A percentile compares a stretch with the other conserved stretches of the same genome.
phyloP scores from a whole-genome alignment of 768 basidiomycete genomes.

The Kondoa subrosea region DNA sequence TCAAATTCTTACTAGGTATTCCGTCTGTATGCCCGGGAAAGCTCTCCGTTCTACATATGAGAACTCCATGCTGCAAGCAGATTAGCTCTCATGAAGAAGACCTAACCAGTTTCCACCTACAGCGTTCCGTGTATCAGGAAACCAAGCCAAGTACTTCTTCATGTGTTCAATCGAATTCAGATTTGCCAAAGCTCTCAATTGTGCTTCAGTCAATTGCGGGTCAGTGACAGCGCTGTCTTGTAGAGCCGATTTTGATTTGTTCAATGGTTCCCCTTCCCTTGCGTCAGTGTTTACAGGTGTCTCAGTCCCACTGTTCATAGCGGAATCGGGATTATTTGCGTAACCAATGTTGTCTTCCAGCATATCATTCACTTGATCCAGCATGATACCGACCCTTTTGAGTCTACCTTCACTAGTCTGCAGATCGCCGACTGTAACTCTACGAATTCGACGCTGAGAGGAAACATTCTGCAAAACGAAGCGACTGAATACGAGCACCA shows the following conservation, averaged over 20 bases:
- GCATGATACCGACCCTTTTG: constrained; percentile 9
- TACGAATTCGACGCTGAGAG: constrained; percentile 10
- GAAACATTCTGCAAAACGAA: constrained; percentile 11
- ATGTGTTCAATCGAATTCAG: constrained; percentile 6
- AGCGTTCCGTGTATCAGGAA: constrained; percentile 9
- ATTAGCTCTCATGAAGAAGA: neutral
- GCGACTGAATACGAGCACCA: constrained; percentile 9
- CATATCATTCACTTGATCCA: constrained; percentile 16
- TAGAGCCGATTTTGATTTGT: neutral
- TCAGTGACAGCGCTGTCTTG: constrained; percentile 2
- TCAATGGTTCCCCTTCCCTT: neutral
- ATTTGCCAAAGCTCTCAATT: constrained; percentile 13
- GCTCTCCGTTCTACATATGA: neutral
- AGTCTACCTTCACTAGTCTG: constrained; percentile 10
- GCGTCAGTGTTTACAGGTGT: neutral
- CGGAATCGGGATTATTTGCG: neutral
- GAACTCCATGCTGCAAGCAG: neutral
- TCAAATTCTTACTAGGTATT: no score
- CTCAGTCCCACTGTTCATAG: neutral
- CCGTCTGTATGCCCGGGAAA: no score
- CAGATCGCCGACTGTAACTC: constrained; percentile 9
- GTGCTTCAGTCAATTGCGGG: constrained; percentile 10
- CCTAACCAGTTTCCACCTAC: neutral
- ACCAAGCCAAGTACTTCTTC: constrained; percentile 13
- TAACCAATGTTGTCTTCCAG: constrained; percentile 12